Evolutionary conservation across 2,329 filamentous ascomycete species (phyloP).

Genomic region (Talaromyces sp.): DNA sequence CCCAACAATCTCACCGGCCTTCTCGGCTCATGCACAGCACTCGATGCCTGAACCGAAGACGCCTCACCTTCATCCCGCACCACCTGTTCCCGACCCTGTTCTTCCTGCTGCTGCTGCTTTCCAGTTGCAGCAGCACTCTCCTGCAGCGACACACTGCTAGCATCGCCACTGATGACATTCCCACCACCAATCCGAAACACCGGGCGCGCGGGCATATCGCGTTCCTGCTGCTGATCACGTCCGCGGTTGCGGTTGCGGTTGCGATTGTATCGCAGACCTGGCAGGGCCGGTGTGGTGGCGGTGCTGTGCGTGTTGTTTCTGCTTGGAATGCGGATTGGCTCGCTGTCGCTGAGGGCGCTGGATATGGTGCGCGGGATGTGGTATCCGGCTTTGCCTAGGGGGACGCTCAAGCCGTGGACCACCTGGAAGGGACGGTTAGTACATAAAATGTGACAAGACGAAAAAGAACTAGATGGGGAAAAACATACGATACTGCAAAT

Average conservation of each 20-base stretch:
- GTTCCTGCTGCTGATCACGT: constrained; percentile 11
- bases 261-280: constrained; percentile 14
- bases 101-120: constrained; percentile 12
- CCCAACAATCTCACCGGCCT: constrained; percentile 26
- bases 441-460: not conserved
- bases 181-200: constrained; percentile 20
- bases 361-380: constrained; percentile 43
- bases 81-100: not conserved
- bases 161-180: constrained; percentile 7
- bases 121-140: not conserved
- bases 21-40: constrained; percentile 22
- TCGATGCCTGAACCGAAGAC: constrained; percentile 17
- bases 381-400: constrained; percentile 51
- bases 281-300: constrained; percentile 17
- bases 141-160: not conserved
- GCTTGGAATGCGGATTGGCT: constrained; percentile 24
- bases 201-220: constrained; percentile 8
- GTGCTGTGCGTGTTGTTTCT: constrained; percentile 28
- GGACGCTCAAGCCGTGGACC: constrained; percentile 77
- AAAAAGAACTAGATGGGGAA: not conserved
- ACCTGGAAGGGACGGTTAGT: constrained; percentile 42
- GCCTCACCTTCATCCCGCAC: not conserved
- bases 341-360: constrained; percentile 36
- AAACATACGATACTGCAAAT: constrained; percentile 73
- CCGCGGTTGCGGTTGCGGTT: constrained; percentile 20